Evolutionary conservation across 257 asterid genomes (phyloP), one percentile per base, ranked within the genome.

Genomic region (Coffea canephora): DNA sequence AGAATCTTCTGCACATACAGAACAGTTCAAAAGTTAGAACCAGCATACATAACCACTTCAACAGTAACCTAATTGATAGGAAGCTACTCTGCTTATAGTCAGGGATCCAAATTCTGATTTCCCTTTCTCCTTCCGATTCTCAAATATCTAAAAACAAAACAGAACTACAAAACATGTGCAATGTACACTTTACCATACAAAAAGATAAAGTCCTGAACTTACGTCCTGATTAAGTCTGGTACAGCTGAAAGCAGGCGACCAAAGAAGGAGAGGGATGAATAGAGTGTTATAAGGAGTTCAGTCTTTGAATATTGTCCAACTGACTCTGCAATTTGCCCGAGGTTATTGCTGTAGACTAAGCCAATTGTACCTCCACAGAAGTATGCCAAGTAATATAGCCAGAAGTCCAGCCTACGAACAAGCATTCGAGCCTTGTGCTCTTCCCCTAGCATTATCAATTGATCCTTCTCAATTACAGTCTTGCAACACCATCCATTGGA

Each of bases 341-440:
- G 86, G 87, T 95, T 95, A 78, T 93, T 95, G 77, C 99, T 95
- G 46, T 93, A 95, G 57, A 91, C 99, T 6, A 95, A 88, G 70
- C 98, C 99, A 64, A 95, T 84, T 43, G 99, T 95, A 13, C 99
- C 98, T 23, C 99, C 99, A 83, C 94, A 90, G 74, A 95, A 89
- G 72, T 95, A 93, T 3, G 95, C 88, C 55, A 88, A 2, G 73
- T 83, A 95, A 76, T 95, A 91, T 15, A 95, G 80, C 99, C 98
- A 95, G 79, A 95, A 95, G 70, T 95, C 99, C 61, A 91, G 77
- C 78, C 97, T 89, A 0, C 84, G 83, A 19, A 91, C 79, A 48
- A 95, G 93, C 87, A 72, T 77, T 8, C 59, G 52, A 23, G 92
- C 92, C 9, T 64, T 81, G 34, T 95, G 99, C 80, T 95, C 99